Evolutionary conservation across 1,139 yeast species (phyloP).

Genomic region (Geotrichum phurueaensis): DNA sequence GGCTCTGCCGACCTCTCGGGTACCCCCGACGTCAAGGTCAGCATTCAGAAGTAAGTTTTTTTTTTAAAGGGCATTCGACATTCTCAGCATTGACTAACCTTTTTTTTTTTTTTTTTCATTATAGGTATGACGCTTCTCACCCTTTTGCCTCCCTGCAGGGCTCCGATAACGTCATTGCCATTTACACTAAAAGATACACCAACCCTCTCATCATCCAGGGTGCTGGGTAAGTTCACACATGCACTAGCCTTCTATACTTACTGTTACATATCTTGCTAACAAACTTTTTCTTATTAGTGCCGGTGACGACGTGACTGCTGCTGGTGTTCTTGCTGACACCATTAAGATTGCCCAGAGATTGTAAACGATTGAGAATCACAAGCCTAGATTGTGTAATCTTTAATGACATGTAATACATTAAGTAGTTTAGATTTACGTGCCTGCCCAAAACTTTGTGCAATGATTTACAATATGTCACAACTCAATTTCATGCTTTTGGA

Average conservation of each 20-base stretch:
- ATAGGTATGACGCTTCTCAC: slow-evolving; percentile 59
- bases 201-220: slow-evolving; percentile 95
- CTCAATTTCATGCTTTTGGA: too few species aligned
- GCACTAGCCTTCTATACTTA: not conserved
- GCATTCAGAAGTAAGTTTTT: slow-evolving; percentile 62
- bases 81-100: not conserved
- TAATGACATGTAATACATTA: not conserved
- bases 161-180: slow-evolving; percentile 89
- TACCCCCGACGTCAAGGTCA: slow-evolving; percentile 59
- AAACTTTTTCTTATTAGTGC: slow-evolving; percentile 41
- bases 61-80: not conserved
- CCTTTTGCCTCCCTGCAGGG: slow-evolving; percentile 96
- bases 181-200: slow-evolving; percentile 83
- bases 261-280: not conserved
- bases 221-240: slow-evolving; percentile 51
- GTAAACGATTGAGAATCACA: not conserved
- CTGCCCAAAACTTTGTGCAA: too few species aligned
- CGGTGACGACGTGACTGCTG: slow-evolving; percentile 97
- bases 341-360: slow-evolving; percentile 83
- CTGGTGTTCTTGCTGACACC: slow-evolving; percentile 92
- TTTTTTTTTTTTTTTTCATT: not conserved
- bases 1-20: slow-evolving; percentile 80
- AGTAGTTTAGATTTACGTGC: too few species aligned
- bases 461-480: too few species aligned
- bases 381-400: not conserved